Base-by-base conservation (phyloP, 108 stramenopile species). In the Pseudonitzschia multistriata region DNA sequence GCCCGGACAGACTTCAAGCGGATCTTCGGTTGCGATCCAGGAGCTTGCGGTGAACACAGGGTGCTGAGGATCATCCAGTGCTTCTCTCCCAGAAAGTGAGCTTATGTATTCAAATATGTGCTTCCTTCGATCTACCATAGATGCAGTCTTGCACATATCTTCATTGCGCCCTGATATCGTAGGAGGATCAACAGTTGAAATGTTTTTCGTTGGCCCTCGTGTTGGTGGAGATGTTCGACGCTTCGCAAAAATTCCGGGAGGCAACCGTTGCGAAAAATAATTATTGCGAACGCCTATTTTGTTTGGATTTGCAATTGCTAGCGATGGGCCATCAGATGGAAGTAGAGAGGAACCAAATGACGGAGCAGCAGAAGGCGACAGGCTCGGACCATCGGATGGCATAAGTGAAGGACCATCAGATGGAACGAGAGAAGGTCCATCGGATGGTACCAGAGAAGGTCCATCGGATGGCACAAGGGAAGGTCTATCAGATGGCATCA, bases 1-100 rank as follows among this genome's bases (percentile, higher is more conserved):
- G 29, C 53, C 72, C 1, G 84, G 85, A 49, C 86, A 87, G 33
- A 82, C 19, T 54, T 70, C 14, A 1, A 73, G 28, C 0, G 24
- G 27, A 79, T 89, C 88, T 0, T 77, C 75, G 36, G 72, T 50
- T 11, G 79, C 57, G 2, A 89, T 28, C 88, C 88, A 89, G 15
- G 67, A 47, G 8, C 81, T 62, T 11, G 88, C 88, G 14, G 60
- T 14, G 30, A 21, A 66, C 2, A 31, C 65, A 42, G 73, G 73
- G 19, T 64, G 48, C 10, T 59, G 14, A 19, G 25, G 15, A 67
- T 74, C 65, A 35, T 66, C 73, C 11, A 74, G 59, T 22, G 27
- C 27, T 37, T 66, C 45, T 29, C 13, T 45, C 6, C 62, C 72
- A 34, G 64, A 66, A 19, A 54, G 31, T 2, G 66, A 66, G 14